These are phyloP conservation scores for Lasiodiplodia citricola DNA, from an alignment of 2,329 filamentous ascomycete species.

Conservation along the genomic window DNA sequence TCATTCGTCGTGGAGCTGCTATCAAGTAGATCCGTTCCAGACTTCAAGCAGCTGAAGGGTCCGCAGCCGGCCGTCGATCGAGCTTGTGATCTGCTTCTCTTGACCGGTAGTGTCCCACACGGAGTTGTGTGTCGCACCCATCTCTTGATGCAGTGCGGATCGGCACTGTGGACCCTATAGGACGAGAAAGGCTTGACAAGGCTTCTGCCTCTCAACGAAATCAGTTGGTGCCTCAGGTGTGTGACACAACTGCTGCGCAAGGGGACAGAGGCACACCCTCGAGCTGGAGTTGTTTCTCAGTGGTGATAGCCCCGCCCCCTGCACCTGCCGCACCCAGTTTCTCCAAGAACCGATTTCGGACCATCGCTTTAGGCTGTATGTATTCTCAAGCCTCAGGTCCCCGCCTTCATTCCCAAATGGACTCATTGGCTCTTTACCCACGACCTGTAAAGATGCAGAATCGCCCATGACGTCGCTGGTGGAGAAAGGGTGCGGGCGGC, in stretches of 20 bases:
- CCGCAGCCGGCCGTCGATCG: not conserved
- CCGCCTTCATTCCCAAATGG: not conserved
- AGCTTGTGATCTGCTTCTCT: not conserved
- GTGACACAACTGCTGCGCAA: constrained; percentile 5
- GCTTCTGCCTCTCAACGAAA: not conserved
- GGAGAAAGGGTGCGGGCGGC: not conserved
- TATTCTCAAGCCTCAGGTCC: not conserved
- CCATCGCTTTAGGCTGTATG: not conserved
- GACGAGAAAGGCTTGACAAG: not conserved
- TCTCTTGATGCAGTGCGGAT: not conserved
- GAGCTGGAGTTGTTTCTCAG: constrained; percentile 13
- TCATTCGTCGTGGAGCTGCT: not conserved
- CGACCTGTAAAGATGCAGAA: not conserved
- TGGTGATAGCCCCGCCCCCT: not conserved
- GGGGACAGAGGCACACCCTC: not conserved
- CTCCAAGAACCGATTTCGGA: not conserved
- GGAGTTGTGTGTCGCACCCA: not conserved
- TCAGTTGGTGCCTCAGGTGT: not conserved
- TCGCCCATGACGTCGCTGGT: not conserved
- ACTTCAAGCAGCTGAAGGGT: not conserved
- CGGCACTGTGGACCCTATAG: not conserved
- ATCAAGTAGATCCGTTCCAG: constrained; percentile 4
- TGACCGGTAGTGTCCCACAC: not conserved
- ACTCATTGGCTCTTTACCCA: not conserved
- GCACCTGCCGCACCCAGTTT: not conserved